These are phyloP conservation scores for Circinella umbellata DNA, from an alignment of 371 early-diverging fungal genomes.

Conservation along the genomic window DNA sequence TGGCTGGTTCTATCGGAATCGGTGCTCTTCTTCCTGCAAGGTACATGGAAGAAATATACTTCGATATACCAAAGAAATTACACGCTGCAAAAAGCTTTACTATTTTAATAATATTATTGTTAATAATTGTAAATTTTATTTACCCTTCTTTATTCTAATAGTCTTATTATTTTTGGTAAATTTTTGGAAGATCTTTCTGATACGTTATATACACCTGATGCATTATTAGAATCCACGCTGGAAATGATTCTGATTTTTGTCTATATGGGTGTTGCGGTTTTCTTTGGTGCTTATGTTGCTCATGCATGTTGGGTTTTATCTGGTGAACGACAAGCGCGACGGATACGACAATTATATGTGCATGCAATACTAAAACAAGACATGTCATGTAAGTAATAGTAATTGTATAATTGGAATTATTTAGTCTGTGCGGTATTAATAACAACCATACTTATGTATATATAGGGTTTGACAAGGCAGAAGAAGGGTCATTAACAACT, in stretches of 20 bases:
- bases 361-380: constrained; percentile 80
- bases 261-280: constrained; percentile 32
- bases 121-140: background rate
- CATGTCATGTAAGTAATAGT: constrained; percentile 57
- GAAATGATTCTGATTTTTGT: constrained; percentile 33
- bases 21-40: constrained; percentile 31
- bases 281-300: constrained; percentile 29
- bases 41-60: background rate
- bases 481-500: constrained; percentile 64
- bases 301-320: constrained; percentile 37
- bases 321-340: constrained; percentile 46
- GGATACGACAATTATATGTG: constrained; percentile 72
- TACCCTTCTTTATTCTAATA: background rate
- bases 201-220: constrained; percentile 28
- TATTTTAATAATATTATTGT: background rate
- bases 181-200: constrained; percentile 25
- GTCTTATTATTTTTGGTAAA: constrained; percentile 32
- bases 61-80: background rate
- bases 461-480: constrained; percentile 70
- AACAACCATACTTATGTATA: too few species aligned
- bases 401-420: too few species aligned
- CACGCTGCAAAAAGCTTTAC: background rate
- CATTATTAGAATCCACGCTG: constrained; percentile 23
- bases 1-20: constrained; percentile 27
- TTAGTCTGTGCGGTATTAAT: too few species aligned